A percentile compares a stretch with the other conserved stretches of the same genome.
Conservation (phyloP, 108 stramenopile genomes). For the Pseudonitzschia delicatissima region DNA sequence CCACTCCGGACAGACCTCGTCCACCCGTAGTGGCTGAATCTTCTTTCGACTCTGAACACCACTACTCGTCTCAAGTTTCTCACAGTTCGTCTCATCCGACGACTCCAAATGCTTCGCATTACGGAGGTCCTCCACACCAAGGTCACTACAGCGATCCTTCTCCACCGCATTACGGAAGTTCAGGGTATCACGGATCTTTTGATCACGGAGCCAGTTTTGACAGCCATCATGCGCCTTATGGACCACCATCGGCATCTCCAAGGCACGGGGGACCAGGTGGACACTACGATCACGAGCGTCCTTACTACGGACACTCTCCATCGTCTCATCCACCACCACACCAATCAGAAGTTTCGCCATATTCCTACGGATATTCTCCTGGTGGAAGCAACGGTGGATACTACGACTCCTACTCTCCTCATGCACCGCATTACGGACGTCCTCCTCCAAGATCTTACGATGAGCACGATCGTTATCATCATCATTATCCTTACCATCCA, state of each 20-base stretch:
- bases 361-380: slow-evolving; percentile 27
- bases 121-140: slow-evolving; percentile 26
- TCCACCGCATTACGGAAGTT: slow-evolving; percentile 18
- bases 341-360: slow-evolving; percentile 16
- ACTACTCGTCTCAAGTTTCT: slow-evolving; percentile 23
- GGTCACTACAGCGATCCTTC: slow-evolving; percentile 7
- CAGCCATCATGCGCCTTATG: slow-evolving; percentile 21
- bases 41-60: slow-evolving; percentile 54
- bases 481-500: slow-evolving; percentile 17
- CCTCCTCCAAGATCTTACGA: slow-evolving; percentile 12
- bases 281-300: slow-evolving; percentile 40
- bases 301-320: slow-evolving; percentile 42
- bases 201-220: slow-evolving; percentile 45
- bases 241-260: slow-evolving; percentile 10
- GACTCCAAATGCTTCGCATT: slow-evolving; percentile 35
- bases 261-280: slow-evolving; percentile 11
- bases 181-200: slow-evolving; percentile 38
- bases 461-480: slow-evolving; percentile 18
- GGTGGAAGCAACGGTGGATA: slow-evolving; percentile 27
- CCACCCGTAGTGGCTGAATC: slow-evolving; percentile 47
- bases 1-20: slow-evolving; percentile 22
- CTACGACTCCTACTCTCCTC: slow-evolving; percentile 39
- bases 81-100: slow-evolving; percentile 33
- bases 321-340: slow-evolving; percentile 30
- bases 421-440: slow-evolving; percentile 22